Percentiles rank a stretch among this genome's conserved stretches.
Evolutionary conservation across 768 basidiomycete species (phyloP).

Genomic region (Serendipita indica): DNA sequence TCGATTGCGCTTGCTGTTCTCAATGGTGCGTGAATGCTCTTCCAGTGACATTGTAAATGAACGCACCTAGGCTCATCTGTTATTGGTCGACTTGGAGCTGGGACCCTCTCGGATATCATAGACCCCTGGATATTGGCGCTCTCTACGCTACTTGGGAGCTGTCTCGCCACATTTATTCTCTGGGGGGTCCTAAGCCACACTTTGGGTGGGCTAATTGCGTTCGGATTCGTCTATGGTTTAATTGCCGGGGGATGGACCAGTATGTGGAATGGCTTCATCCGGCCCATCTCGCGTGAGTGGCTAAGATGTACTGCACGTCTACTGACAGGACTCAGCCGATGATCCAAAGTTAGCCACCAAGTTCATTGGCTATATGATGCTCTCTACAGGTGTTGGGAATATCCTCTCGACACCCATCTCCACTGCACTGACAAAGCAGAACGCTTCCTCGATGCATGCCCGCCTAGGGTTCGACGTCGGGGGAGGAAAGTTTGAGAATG

Average conservation of each 20-base stretch:
- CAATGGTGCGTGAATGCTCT: slow-evolving; percentile 17
- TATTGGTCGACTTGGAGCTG: slow-evolving; percentile 19
- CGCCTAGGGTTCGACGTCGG: slow-evolving; percentile 20
- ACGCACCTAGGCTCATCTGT: slow-evolving; percentile 15
- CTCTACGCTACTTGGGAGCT: slow-evolving; percentile 16
- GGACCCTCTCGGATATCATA: slow-evolving; percentile 20
- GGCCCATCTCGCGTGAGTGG: slow-evolving; percentile 19
- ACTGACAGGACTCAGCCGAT: too few relatives aligned
- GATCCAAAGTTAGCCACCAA: slow-evolving; percentile 18
- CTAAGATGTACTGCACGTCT: neutral
- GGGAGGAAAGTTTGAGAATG: slow-evolving; percentile 19
- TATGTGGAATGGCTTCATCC: slow-evolving; percentile 20
- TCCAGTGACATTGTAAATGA: neutral
- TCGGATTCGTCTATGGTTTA: slow-evolving; percentile 19
- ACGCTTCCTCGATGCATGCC: neutral
- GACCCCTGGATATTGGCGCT: slow-evolving; percentile 19
- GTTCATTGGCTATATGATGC: slow-evolving; percentile 19
- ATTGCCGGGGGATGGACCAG: slow-evolving; percentile 21
- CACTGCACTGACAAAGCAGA: slow-evolving; percentile 15
- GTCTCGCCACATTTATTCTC: slow-evolving; percentile 20
- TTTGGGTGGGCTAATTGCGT: slow-evolving; percentile 19
- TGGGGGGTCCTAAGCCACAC: slow-evolving; percentile 22
- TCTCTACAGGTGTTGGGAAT: slow-evolving; percentile 22
- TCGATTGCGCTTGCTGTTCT: slow-evolving; percentile 19
- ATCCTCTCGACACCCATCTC: slow-evolving; percentile 23